A percentile compares a stretch with the other conserved stretches of the same genome.
phyloP scores from a whole-genome alignment of 176 grass and related monocot genomes.

The Musa schizocarpa region DNA sequence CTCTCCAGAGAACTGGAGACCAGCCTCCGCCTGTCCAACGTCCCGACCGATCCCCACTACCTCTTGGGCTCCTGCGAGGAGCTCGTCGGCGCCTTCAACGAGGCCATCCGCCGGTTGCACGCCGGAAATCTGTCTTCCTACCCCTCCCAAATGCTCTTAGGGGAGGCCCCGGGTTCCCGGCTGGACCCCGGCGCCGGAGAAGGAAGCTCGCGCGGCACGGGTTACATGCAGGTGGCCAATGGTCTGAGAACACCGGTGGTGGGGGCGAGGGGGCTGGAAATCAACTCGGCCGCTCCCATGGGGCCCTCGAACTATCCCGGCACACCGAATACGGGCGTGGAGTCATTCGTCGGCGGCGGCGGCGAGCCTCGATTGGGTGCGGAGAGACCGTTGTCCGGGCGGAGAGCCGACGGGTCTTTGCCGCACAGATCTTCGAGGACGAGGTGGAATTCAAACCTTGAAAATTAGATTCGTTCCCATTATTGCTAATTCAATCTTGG shows the following conservation, averaged over 20 bases:
- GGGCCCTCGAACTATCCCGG: background rate
- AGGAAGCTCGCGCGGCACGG: background rate
- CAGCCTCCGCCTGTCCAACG: background rate
- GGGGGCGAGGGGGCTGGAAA: background rate
- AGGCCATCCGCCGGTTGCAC: background rate
- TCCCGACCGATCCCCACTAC: background rate
- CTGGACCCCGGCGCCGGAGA: background rate
- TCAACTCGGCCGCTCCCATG: background rate
- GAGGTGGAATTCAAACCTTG: conserved; percentile 25
- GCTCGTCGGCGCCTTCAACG: conserved; percentile 8
- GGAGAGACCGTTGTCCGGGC: background rate
- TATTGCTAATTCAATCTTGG: background rate
- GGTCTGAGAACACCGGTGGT: background rate
- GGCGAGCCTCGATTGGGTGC: background rate
- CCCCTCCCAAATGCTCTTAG: background rate
- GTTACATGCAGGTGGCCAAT: conserved; percentile 13
- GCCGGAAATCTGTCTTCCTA: background rate
- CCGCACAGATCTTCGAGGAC: conserved; percentile 24
- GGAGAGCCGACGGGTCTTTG: background rate
- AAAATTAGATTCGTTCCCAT: background rate
- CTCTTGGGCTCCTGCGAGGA: conserved; percentile 19
- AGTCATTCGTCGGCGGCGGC: background rate
- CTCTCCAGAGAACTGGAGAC: conserved; percentile 20
- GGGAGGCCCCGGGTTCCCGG: background rate
- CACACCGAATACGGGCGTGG: background rate